Base-by-base conservation (phyloP, 2,329 filamentous ascomycete species). In the Ophioceras dolichostomum region DNA sequence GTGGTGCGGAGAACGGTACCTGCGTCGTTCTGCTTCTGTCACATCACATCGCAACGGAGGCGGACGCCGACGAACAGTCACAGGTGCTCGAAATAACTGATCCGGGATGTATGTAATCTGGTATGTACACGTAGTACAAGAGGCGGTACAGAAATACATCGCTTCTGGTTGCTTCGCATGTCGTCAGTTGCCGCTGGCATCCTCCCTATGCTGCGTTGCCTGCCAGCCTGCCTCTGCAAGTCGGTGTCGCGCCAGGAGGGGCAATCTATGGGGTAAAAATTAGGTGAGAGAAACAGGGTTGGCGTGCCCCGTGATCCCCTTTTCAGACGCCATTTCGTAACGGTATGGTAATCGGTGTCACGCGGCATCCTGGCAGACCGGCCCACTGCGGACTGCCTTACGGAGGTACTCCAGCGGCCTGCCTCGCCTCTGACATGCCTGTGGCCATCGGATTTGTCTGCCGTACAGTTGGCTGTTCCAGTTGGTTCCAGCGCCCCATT, bases 201-300 rank as follows among this genome's bases (percentile, higher is more conserved):
- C 22, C 22, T 26, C n/a, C n/a, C n/a, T 30, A 30, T 32, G 30
- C 4, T 16, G 30, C 13, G 17, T 14, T 14, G 17, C 30, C 30
- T 10, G 13, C 18, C 30, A n/a, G 4, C 29, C n/a, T 7, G 29
- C n/a, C 29, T 4, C n/a, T 18, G 16, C 29, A 32, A 32, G 5
- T 6, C 22, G 22, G 22, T 8, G 22, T 8, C 12, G 18, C 32
- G 33, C 30, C 18, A 16, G 30, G 34, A n/a, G n/a, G 14, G 38
- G 36, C 34, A 49, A 49, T 41, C 38, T 36, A 47, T 53, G 47
- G 50, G 47, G 49, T 52, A 53, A 46, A 27, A 28, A 41, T 53
- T 53, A 53, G 45, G 43, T 50, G 41, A 50, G 43, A 44, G 45
- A 51, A 52, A 51, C 40, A 33, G 24, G 30, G 36, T 36, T 36